Base-by-base conservation (phyloP, 1,284 basidiomycete species). In the Vanrija sp. region DNA sequence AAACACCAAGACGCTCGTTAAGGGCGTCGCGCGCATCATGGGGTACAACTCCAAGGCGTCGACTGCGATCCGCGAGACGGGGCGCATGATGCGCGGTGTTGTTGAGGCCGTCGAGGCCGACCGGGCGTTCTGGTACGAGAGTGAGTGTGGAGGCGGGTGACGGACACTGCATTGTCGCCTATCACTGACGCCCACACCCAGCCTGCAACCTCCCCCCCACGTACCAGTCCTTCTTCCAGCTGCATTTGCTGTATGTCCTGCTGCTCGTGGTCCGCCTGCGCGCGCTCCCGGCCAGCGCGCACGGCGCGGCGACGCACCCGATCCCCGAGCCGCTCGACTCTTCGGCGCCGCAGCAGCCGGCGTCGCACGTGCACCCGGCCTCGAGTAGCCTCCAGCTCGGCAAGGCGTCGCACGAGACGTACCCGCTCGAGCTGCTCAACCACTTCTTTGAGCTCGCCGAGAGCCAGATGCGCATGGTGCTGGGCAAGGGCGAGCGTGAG, bases 361-460 rank as follows among this genome's bases (percentile, higher is more conserved):
- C 46, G 42, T 43, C 46, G 26, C 45, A 25, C 52, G n/a, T 42
- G 44, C 34, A 50, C 48, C 19, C 51, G 2, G 25, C 44, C 26
- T n/a, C 46, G 5, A 28, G 39, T 6, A 43, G 52, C 53, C 38
- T 65, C 38, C 49, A 61, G 3, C 29, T 55, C 42, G 28, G 51
- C 44, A 67, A 66, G 47, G 63, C 71, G n/a, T 47, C 62, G 39
- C 67, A 72, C 52, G 66, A 71, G 38, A 51, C 58, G 6, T 75
- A 76, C 63, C 67, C 67, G 39, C 63, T 63, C 40, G 90, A 86
- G 47, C 81, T 98, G 52, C 82, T 97, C 63, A 92, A 95, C 75
- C 92, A 97, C 77, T 96, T 95, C 79, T 98, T 98, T 81, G 82
- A 94, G 65, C 91, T 98, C 72, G 83, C 92, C 60, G 95, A 98